Evolutionary conservation across 257 asterid genomes (phyloP), one percentile per base, ranked within the genome.

Genomic region (Fraxinus pennsylvanica): DNA sequence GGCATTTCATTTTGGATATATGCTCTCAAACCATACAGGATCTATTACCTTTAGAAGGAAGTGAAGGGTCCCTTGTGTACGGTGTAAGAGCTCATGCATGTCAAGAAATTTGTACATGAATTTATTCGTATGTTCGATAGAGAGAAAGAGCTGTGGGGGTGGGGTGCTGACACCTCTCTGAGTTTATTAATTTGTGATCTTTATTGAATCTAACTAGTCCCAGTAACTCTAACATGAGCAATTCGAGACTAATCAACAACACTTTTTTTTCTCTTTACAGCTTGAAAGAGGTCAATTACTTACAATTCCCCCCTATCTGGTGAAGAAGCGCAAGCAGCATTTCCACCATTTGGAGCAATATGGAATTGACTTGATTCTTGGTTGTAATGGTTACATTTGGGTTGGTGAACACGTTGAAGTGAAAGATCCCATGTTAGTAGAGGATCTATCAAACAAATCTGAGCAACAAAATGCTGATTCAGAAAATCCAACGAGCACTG

Each of bases 301-400:
- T 9, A 85, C 84, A 17, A 80, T 93, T 8, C 81, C 99, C 38
- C 96, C 99, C 12, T 95, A 93, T 82, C 88, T 92, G 67, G 97
- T 95, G 70, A 94, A 92, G 85, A 93, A 89, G 88, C 94, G 97
- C 5, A 95, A 91, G 77, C 98, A 90, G 41, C 99, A 95, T 84
- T 93, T 93, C 85, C 92, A 91, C 84, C 80, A 92, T 84, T 87
- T 95, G 57, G 97, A 91, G 25, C 89, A 83, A 74, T 93, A 85
- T 80, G 96, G 93, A 68, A 88, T 93, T 3, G 99, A 95, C 85
- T 76, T 95, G 84, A 90, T 95, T 72, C 92, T 95, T 13, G 99
- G 98, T 27, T 87, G 94, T 82, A 95, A 95, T 63, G 99, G 99
- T 59, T 91, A 89, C 82, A 70, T 95, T 84, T 95, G 99, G 98